Base-by-base conservation (phyloP, 164 flowering plant genomes). In the Chloranthus sessilifolius region DNA sequence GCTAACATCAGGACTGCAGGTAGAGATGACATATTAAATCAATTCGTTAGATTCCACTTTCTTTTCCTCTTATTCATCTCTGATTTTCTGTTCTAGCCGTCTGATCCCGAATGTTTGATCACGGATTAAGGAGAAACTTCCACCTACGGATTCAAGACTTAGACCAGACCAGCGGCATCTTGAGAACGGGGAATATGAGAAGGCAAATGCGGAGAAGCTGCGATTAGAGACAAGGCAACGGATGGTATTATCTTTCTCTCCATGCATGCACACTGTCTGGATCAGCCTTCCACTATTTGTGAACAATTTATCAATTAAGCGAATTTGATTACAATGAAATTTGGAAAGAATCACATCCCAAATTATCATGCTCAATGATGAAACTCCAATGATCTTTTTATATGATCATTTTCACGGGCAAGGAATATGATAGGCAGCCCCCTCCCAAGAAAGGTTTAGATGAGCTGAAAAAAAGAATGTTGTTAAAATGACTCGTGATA, bases 131-230 rank as follows among this genome's bases (percentile, higher is more conserved):
- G 98, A 83, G 80, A 83, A 73, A 64, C 92, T 91, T 27, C 98
- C 98, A 4, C 96, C 96, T 20, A 85, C 95, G 20, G 98, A 91
- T 73, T 90, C 95, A 43, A 78, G 98, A 64, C 85, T 83, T 15
- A 75, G 98, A 69, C 98, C 98, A 33, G 98, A 91, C 55, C 98
- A 91, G 63, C 78, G 96, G 50, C 71, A 77, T 76, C 72, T 91
- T 24, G 98, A 91, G 67, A 88, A 88, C 64, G 98, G 98, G 49
- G 92, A 85, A 53, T 91, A 79, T 53, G 98, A 81, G 45, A 85
- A 69, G 67, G 96, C 98, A 38, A 80, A 91, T 67, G 63, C 65
- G 2, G 98, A 91, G 77, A 91, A 91, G 68, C 76, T 74, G 22
- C 77, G 96, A 12, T 55, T 91, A 50, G 98, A 91, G 64, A 77